A percentile compares a stretch with the other conserved stretches of the same genome.
Conservation (phyloP, 2,329 filamentous ascomycete species). For the Fusarium aywerte region DNA sequence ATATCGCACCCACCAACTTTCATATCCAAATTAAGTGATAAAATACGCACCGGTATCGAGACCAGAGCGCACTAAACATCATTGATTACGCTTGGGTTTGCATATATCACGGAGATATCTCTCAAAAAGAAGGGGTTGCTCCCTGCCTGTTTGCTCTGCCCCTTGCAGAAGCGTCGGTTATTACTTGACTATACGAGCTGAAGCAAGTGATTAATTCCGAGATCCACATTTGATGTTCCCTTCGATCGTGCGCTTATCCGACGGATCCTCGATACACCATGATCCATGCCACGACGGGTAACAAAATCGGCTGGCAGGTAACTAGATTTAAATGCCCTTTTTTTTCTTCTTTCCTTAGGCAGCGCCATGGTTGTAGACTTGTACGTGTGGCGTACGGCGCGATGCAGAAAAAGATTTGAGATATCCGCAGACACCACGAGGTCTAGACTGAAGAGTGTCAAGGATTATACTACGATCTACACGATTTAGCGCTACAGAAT, state of each 20-base stretch:
- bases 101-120: slow-evolving; percentile 1
- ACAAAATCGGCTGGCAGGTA: not conserved
- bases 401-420: not conserved
- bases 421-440: not conserved
- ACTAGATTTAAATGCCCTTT: not conserved
- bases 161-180: slow-evolving; percentile 40
- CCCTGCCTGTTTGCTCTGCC: not conserved
- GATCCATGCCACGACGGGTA: slow-evolving; percentile 14
- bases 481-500: not conserved
- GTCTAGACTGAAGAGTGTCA: not conserved
- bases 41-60: slow-evolving; percentile 4
- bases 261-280: slow-evolving; percentile 20
- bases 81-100: slow-evolving; percentile 12
- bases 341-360: not conserved
- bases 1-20: not conserved
- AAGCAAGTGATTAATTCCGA: not conserved
- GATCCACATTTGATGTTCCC: slow-evolving; percentile 25
- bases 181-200: not conserved
- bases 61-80: slow-evolving; percentile 19
- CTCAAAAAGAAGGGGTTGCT: not conserved
- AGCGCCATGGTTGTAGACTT: not conserved
- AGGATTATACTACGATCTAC: not conserved
- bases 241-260: slow-evolving; percentile 25
- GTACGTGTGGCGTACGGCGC: not conserved
- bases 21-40: slow-evolving; percentile 4